Evolutionary conservation across 192 early-diverging fungal species (phyloP).

Genomic region (Helicostylum pulchrum): DNA sequence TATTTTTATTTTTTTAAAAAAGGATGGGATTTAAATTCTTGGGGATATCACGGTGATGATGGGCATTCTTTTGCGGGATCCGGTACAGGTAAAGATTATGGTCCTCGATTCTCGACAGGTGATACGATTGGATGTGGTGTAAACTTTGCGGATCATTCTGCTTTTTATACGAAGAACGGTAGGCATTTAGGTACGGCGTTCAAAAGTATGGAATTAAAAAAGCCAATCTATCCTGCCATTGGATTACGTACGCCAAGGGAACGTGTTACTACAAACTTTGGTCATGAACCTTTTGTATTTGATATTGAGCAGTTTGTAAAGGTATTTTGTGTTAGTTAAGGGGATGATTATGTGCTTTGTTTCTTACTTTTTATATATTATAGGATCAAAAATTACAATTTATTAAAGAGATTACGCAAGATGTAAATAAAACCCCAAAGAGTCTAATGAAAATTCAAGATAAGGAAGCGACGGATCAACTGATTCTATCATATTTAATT

Average conservation of each 20-base stretch:
- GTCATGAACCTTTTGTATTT: slow-evolving; percentile 62
- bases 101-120: slow-evolving; percentile 87
- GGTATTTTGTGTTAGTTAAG: slow-evolving; percentile 31
- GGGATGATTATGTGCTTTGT: too few relatives aligned
- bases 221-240: slow-evolving; percentile 64
- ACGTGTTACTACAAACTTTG: slow-evolving; percentile 76
- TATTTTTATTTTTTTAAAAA: background rate
- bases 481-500: slow-evolving; percentile 79
- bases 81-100: slow-evolving; percentile 76
- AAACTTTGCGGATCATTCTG: slow-evolving; percentile 71
- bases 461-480: slow-evolving; percentile 42
- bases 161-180: slow-evolving; percentile 95
- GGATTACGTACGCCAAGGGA: slow-evolving; percentile 76
- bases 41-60: slow-evolving; percentile 98
- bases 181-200: slow-evolving; percentile 62
- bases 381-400: slow-evolving; percentile 14
- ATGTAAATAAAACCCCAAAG: background rate
- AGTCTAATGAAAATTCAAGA: background rate
- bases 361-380: background rate
- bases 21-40: slow-evolving; percentile 89
- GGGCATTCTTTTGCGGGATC: slow-evolving; percentile 80
- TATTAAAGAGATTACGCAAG: slow-evolving; percentile 6
- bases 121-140: slow-evolving; percentile 93
- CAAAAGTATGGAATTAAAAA: slow-evolving; percentile 32
- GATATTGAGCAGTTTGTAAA: slow-evolving; percentile 68